Conservation (phyloP, 2,329 filamentous ascomycete species). For the Colletotrichum karsti region DNA sequence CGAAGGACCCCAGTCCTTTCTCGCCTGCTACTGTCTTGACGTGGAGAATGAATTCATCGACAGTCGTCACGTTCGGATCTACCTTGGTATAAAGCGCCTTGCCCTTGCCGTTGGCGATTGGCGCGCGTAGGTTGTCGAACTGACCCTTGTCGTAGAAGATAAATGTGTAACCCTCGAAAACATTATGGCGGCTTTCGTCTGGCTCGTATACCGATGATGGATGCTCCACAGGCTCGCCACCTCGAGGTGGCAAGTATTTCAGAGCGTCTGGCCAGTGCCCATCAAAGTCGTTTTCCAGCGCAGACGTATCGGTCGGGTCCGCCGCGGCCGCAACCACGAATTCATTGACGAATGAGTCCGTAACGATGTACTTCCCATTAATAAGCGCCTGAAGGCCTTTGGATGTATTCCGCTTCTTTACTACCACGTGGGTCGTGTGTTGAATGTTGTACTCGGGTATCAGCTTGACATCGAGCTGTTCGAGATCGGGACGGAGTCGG, state of each 20-base stretch:
- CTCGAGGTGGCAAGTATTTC: conserved; percentile 76
- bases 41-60: conserved; percentile 80
- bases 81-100: conserved; percentile 79
- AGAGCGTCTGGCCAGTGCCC: conserved; percentile 79
- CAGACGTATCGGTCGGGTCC: conserved; percentile 58
- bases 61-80: conserved; percentile 67
- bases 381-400: conserved; percentile 89
- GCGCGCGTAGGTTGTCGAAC: conserved; percentile 76
- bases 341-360: conserved; percentile 76
- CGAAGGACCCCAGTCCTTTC: conserved; percentile 73
- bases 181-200: conserved; percentile 67
- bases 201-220: conserved; percentile 77
- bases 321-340: conserved; percentile 68
- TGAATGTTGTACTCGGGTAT: conserved; percentile 74
- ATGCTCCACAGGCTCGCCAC: conserved; percentile 77
- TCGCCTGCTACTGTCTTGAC: conserved; percentile 79
- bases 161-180: conserved; percentile 91
- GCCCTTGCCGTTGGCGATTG: conserved; percentile 81
- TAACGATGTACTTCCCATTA: conserved; percentile 81
- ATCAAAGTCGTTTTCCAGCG: conserved; percentile 83
- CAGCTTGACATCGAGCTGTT: conserved; percentile 90
- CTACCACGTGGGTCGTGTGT: conserved; percentile 86
- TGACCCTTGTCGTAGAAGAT: conserved; percentile 83
- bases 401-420: conserved; percentile 88
- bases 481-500: conserved; percentile 71